Conservation (phyloP, 352 stramenopile genomes). For the Globisporangium cederbergense region DNA sequence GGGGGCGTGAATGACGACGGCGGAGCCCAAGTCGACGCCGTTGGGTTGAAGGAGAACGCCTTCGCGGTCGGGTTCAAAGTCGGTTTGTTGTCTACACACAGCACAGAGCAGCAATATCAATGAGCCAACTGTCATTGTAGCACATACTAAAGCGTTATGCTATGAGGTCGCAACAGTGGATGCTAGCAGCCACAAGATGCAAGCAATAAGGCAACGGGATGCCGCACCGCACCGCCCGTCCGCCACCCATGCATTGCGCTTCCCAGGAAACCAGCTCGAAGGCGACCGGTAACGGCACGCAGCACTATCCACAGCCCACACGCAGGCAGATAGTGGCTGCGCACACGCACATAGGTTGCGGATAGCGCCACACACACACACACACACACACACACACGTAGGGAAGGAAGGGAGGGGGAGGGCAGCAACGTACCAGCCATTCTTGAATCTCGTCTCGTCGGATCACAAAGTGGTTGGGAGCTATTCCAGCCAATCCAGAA, state of each 20-base stretch:
- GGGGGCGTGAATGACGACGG: constrained; percentile 35
- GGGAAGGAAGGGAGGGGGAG: neutral
- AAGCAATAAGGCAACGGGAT: too few species aligned
- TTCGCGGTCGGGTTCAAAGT: constrained; percentile 57
- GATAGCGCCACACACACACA: too few species aligned
- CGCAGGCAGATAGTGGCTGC: too few species aligned
- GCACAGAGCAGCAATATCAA: neutral
- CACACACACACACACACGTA: neutral
- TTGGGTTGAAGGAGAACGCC: constrained; percentile 79
- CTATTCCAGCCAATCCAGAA: neutral
- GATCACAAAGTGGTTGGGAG: neutral
- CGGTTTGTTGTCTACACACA: constrained; percentile 50
- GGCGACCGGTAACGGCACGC: too few species aligned
- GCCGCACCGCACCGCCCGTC: too few species aligned
- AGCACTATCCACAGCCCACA: too few species aligned
- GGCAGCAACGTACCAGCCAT: constrained; percentile 6
- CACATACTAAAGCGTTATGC: too few species aligned
- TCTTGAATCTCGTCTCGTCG: constrained; percentile 1
- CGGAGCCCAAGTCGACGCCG: constrained; percentile 59
- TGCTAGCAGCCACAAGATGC: too few species aligned
- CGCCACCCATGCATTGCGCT: too few species aligned
- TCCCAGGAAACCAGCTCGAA: too few species aligned
- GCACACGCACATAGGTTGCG: too few species aligned
- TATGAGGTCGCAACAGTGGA: too few species aligned
- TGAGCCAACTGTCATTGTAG: neutral